Conservation (phyloP, 2,329 filamentous ascomycete species). For the Nemania serpens region DNA sequence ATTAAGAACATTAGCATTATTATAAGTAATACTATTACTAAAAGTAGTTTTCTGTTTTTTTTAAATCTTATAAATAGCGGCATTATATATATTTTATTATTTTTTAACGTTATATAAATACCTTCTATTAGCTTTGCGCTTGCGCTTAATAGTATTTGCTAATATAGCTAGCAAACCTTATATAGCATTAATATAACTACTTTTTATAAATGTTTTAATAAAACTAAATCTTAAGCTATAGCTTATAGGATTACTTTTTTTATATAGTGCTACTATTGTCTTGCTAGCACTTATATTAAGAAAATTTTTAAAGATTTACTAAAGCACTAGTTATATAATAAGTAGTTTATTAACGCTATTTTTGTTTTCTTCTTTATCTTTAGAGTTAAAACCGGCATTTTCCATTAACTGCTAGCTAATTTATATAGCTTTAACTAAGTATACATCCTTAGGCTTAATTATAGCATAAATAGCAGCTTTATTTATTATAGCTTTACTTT, state of each 20-base stretch:
- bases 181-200: constrained; percentile 85
- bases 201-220: constrained; percentile 98
- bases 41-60: constrained; percentile 81
- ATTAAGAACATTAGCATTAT: constrained; percentile 62
- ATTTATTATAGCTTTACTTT: constrained; percentile 76
- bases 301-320: constrained; percentile 97
- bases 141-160: constrained; percentile 85
- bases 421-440: constrained; percentile 94
- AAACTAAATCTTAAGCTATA: constrained; percentile 95
- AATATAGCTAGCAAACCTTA: constrained; percentile 67
- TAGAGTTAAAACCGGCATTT: constrained; percentile 83
- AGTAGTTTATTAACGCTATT: constrained; percentile 73
- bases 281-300: constrained; percentile 91
- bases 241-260: constrained; percentile 91
- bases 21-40: constrained; percentile 70
- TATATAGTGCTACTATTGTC: constrained; percentile 94
- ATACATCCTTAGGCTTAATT: constrained; percentile 96
- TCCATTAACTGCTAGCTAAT: constrained; percentile 88
- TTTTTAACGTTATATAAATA: constrained; percentile 97
- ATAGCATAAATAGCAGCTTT: constrained; percentile 79
- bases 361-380: no score
- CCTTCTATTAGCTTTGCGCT: constrained; percentile 85
- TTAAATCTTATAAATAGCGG: constrained; percentile 92
- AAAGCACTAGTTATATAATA: constrained; percentile 89
- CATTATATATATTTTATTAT: constrained; percentile 89